A percentile compares a stretch with the other conserved stretches of the same genome.
Evolutionary conservation across 139 green algal genomes (phyloP).

Genomic region (Coccomyxa sp.): DNA sequence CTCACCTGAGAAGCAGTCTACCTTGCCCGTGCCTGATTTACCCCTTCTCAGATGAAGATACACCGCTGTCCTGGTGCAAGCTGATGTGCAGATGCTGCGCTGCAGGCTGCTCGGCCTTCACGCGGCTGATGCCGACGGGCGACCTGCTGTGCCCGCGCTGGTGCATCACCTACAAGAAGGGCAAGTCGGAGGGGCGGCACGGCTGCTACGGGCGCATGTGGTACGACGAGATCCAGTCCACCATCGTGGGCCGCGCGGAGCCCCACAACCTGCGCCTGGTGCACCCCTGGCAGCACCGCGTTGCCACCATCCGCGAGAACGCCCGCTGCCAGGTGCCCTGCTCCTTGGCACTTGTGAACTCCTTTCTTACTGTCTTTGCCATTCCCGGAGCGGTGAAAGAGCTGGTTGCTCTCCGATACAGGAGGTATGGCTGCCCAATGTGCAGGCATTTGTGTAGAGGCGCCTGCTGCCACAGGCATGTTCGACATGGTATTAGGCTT

Average conservation of each 20-base stretch:
- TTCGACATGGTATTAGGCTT: too few relatives aligned
- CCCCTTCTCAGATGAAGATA: too few relatives aligned
- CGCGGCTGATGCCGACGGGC: conserved; percentile 44
- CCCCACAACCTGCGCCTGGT: conserved; percentile 75
- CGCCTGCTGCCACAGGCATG: too few relatives aligned
- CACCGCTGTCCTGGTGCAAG: not conserved
- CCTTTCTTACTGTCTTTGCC: not conserved
- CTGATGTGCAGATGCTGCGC: not conserved
- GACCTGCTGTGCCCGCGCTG: conserved; percentile 58
- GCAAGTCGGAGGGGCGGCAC: conserved; percentile 31
- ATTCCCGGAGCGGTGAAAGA: too few relatives aligned
- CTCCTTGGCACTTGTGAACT: not conserved
- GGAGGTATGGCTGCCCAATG: too few relatives aligned
- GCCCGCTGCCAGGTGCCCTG: conserved; percentile 45
- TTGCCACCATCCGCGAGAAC: conserved; percentile 69
- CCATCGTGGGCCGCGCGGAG: conserved; percentile 77
- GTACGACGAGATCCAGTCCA: conserved; percentile 44
- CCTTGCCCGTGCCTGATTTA: too few relatives aligned
- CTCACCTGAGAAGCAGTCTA: too few relatives aligned
- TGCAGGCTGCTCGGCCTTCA: conserved; percentile 38
- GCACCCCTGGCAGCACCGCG: conserved; percentile 63
- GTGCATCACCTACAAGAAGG: conserved; percentile 63
- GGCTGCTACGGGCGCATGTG: conserved; percentile 61
- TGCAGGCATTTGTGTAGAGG: too few relatives aligned
- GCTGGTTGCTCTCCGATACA: too few relatives aligned